These are phyloP conservation scores for Stereocaulon alpinum DNA, from an alignment of 495 filamentous ascomycete genomes.

Conservation along the genomic window DNA sequence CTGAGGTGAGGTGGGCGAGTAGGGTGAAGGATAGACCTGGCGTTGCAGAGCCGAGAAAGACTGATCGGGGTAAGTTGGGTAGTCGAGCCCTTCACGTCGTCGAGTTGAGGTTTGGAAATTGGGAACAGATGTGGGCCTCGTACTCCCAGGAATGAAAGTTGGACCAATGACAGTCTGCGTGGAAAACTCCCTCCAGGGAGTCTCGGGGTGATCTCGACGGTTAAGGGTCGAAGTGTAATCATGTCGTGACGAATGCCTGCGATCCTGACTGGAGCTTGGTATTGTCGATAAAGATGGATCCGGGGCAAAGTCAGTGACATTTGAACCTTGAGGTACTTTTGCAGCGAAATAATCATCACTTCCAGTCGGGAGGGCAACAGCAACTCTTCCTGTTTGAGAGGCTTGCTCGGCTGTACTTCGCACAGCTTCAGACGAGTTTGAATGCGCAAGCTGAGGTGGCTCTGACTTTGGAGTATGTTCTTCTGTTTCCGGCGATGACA, in stretches of 20 bases:
- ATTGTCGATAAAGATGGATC: background rate
- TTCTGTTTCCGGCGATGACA: background rate
- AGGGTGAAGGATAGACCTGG: conserved; percentile 37
- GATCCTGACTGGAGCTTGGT: background rate
- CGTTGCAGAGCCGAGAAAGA: conserved; percentile 42
- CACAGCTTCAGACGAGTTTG: conserved; percentile 1
- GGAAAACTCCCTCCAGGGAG: conserved; percentile 7
- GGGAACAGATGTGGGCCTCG: conserved; percentile 21
- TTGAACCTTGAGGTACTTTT: background rate
- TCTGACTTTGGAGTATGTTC: conserved; percentile 4
- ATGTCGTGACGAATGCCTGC: background rate
- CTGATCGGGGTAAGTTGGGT: conserved; percentile 44
- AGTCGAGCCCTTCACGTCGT: conserved; percentile 24
- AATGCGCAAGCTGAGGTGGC: background rate
- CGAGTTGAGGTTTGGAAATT: conserved; percentile 11
- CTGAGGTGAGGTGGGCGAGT: conserved; percentile 29
- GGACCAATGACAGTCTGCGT: conserved; percentile 1
- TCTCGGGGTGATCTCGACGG: conserved; percentile 4
- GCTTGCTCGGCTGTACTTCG: background rate
- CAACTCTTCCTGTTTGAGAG: background rate
- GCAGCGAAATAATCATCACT: conserved; percentile 9
- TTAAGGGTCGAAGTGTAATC: background rate
- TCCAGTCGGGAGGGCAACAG: too few relatives aligned
- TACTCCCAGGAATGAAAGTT: conserved; percentile 10
- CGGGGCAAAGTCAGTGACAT: conserved; percentile 4